A percentile compares a stretch with the other conserved stretches of the same genome.
These are phyloP conservation scores for Lachnellula suecica DNA, from an alignment of 2,329 filamentous ascomycete genomes.

Conservation along the genomic window DNA sequence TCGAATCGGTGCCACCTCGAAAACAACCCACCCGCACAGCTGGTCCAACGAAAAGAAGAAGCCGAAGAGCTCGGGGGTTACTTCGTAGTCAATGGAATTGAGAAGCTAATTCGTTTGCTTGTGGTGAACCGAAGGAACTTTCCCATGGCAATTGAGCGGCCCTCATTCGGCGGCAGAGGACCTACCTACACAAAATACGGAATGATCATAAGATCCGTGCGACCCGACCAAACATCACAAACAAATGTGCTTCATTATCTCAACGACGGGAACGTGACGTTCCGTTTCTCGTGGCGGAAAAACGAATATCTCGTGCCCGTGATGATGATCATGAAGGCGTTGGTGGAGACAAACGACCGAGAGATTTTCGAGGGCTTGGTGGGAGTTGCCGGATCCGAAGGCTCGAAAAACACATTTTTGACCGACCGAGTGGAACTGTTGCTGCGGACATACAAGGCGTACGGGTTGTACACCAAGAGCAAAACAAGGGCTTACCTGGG, in stretches of 20 bases:
- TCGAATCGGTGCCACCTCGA: slow-evolving; percentile 91
- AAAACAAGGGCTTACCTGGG: slow-evolving; percentile 86
- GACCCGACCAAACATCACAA: slow-evolving; percentile 97
- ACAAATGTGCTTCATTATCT: slow-evolving; percentile 97
- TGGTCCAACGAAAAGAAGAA: slow-evolving; percentile 89
- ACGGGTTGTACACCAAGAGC: slow-evolving; percentile 76
- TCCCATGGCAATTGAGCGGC: slow-evolving; percentile 89
- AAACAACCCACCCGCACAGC: slow-evolving; percentile 75
- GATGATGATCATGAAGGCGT: slow-evolving; percentile 94
- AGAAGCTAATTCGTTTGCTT: slow-evolving; percentile 92
- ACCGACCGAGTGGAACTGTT: slow-evolving; percentile 92
- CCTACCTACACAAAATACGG: slow-evolving; percentile 85
- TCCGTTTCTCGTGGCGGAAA: slow-evolving; percentile 97
- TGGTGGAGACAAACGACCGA: slow-evolving; percentile 93
- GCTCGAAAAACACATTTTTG: slow-evolving; percentile 84
- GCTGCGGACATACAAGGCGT: slow-evolving; percentile 89
- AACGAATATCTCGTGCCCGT: slow-evolving; percentile 94
- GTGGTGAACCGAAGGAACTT: slow-evolving; percentile 90
- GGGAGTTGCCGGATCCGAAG: slow-evolving; percentile 72
- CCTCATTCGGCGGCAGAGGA: slow-evolving; percentile 86
- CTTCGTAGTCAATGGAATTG: slow-evolving; percentile 96
- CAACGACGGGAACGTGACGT: slow-evolving; percentile 92
- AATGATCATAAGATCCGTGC: slow-evolving; percentile 86
- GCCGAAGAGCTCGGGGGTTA: slow-evolving; percentile 95
- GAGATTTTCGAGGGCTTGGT: slow-evolving; percentile 96